Evolutionary conservation across 1,284 basidiomycete genomes (phyloP), one percentile per base, ranked within the genome.

Genomic region (Athelia sp.): DNA sequence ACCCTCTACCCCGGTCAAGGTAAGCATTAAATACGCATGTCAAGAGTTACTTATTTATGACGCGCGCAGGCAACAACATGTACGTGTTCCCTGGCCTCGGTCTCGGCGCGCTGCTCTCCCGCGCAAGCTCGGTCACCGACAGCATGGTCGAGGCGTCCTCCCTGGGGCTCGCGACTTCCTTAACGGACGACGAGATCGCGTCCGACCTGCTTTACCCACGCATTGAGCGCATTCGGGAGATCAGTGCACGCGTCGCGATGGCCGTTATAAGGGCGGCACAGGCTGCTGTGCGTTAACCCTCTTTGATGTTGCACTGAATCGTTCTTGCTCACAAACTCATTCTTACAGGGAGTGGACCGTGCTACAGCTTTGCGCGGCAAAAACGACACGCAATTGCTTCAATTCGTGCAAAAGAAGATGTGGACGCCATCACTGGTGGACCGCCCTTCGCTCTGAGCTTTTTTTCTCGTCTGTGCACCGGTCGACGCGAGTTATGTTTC

Each of bases 1-100:
- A 77, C 62, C 31, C 72, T 87, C 57, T 87, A 90, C 60, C 87
- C 94, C 4, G 91, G 91, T 32, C 95, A 97, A 69, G 93, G 87
- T 32, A 94, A 95, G 67, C 95, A 94, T 70, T n/a, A n/a, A n/a
- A n/a, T n/a, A n/a, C n/a, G n/a, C n/a, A n/a, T n/a, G n/a, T n/a
- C n/a, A n/a, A n/a, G n/a, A n/a, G n/a, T n/a, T n/a, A n/a, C n/a
- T n/a, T n/a, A n/a, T n/a, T n/a, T n/a, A n/a, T n/a, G n/a, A n/a
- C n/a, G n/a, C n/a, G n/a, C n/a, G n/a, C 13, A 29, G 26, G 26
- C 4, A 29, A 29, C 26, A 29, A 29, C 26, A 29, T 29, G 26
- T 29, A 29, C 56, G 57, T 62, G 48, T 62, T 58, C 52, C 69
- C 69, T 69, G 88, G 90, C 49, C 75, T 95, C 47, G 93, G 93